These are phyloP conservation scores for Torrubiella hemipterigena DNA, from an alignment of 2,329 filamentous ascomycete genomes.

Conservation along the genomic window DNA sequence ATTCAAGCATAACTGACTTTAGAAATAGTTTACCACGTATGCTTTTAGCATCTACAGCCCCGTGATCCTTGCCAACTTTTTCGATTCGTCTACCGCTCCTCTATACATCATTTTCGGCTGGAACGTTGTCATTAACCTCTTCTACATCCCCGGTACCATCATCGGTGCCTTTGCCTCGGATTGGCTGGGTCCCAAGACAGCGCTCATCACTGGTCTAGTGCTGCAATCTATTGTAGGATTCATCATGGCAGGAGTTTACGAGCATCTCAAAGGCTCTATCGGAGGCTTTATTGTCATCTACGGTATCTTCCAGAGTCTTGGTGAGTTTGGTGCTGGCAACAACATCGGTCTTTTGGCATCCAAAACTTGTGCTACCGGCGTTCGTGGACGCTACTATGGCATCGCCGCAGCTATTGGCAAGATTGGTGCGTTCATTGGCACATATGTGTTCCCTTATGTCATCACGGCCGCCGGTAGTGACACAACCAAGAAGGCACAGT, in stretches of 20 bases:
- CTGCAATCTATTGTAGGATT: slow-evolving; percentile 72
- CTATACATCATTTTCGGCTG: slow-evolving; percentile 76
- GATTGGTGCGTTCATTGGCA: slow-evolving; percentile 75
- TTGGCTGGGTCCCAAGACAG: slow-evolving; percentile 64
- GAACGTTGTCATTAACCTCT: slow-evolving; percentile 79
- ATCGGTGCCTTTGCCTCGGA: slow-evolving; percentile 68
- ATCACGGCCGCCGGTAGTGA: slow-evolving; percentile 46
- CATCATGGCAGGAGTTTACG: slow-evolving; percentile 76
- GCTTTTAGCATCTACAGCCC: slow-evolving; percentile 79
- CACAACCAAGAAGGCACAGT: slow-evolving; percentile 54
- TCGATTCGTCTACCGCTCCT: slow-evolving; percentile 41
- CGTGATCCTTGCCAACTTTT: slow-evolving; percentile 56
- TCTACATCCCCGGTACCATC: slow-evolving; percentile 76
- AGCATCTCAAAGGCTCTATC: slow-evolving; percentile 45
- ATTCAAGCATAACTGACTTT: neutral
- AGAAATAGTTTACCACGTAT: slow-evolving; percentile 58
- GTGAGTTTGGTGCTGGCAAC: slow-evolving; percentile 66
- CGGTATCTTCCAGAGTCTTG: slow-evolving; percentile 24
- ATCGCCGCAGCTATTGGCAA: slow-evolving; percentile 64
- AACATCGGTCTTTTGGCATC: slow-evolving; percentile 82
- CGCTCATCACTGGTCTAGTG: slow-evolving; percentile 58
- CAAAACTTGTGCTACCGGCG: slow-evolving; percentile 78
- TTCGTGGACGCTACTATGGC: slow-evolving; percentile 65
- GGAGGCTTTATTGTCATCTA: slow-evolving; percentile 25
- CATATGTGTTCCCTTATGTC: slow-evolving; percentile 69